Base-by-base conservation (phyloP, 352 stramenopile species). In the Phytopythium ostracodes region DNA sequence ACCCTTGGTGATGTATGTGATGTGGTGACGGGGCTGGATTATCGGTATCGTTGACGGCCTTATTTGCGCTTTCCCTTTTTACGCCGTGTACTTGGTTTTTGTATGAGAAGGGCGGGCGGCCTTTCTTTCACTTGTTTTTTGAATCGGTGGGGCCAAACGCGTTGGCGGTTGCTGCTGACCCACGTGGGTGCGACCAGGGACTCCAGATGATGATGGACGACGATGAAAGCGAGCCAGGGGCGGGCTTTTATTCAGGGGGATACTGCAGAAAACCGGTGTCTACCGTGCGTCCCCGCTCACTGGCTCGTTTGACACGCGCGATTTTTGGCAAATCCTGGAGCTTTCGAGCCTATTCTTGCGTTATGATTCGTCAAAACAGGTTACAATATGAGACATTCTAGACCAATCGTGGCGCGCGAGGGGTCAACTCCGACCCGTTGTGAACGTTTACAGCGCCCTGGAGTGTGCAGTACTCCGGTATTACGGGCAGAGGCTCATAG, bases 91-190 rank as follows among this genome's bases (percentile, higher is more conserved):
- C 53, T 59, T 59, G 53, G 31, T 2, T 0, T 59, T 59, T 59
- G 53, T 59, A 59, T 59, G 51, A 12, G 50, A 31, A 29, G 18
- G 31, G 20, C 20, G 27, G 20, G 4, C 33, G 9, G 25, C 46
- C 46, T 53, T 53, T 53, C 24, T 53, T 35, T 53, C 46, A 53
- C 46, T 53, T 53, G 46, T 12, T 14, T 18, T 53, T 53, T 53
- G 46, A 33, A 53, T 53, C 46, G 44, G 9, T 33, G 29, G 29
- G 29, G 29, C 29, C 29, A 7, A 33, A 33, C 22, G 42, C 9
- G n/a, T 47, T 22, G 46, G 46, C 46, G 24, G 46, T 53, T 53
- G 46, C 46, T 17, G 38, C n/a, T 31, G 44, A 51, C 44, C 44
- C 11, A 10, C 42, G 46, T 53, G 24, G 46, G 46, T 53, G 46